A percentile compares a stretch with the other conserved stretches of the same genome.
These are phyloP conservation scores for Priceomyces fermenticarens DNA, from an alignment of 805 yeast genomes.

Conservation along the genomic window DNA sequence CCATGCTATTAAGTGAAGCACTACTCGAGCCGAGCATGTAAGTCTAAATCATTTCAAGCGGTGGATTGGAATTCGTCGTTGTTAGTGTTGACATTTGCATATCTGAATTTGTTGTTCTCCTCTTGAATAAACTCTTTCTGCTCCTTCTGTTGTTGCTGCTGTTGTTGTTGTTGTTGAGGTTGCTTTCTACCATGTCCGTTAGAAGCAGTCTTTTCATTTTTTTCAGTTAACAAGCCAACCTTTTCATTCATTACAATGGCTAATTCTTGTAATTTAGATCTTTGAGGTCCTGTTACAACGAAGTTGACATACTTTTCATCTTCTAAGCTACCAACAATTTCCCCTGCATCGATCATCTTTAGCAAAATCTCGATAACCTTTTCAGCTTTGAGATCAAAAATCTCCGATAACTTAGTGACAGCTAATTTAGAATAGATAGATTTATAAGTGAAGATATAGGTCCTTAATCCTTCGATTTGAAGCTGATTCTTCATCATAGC, in stretches of 20 bases:
- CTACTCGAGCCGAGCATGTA: background rate
- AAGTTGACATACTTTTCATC: constrained; percentile 65
- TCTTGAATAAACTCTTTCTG: constrained; percentile 31
- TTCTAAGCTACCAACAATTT: constrained; percentile 71
- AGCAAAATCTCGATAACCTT: constrained; percentile 63
- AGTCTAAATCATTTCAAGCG: constrained; percentile 11
- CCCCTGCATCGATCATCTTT: constrained; percentile 75
- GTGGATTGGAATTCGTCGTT: constrained; percentile 43
- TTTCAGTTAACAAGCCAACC: constrained; percentile 72
- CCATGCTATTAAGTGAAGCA: constrained; percentile 7
- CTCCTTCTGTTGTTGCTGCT: constrained; percentile 27
- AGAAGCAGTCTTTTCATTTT: constrained; percentile 79
- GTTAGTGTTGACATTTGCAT: constrained; percentile 41
- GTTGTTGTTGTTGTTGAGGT: constrained; percentile 32
- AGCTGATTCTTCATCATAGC: constrained; percentile 73
- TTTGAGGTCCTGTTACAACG: constrained; percentile 66
- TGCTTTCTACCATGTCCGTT: constrained; percentile 59
- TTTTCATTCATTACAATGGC: constrained; percentile 83
- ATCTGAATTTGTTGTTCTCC: constrained; percentile 40
- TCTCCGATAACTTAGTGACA: constrained; percentile 55
- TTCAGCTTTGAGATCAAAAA: constrained; percentile 60
- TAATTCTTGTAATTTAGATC: constrained; percentile 81
- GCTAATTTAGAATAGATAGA: constrained; percentile 73
- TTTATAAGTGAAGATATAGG: constrained; percentile 86
- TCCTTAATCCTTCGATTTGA: constrained; percentile 87